A percentile compares a stretch with the other conserved stretches of the same genome.
Evolutionary conservation across 2,329 filamentous ascomycete species (phyloP).

Genomic region (Penicillium corylophilum): DNA sequence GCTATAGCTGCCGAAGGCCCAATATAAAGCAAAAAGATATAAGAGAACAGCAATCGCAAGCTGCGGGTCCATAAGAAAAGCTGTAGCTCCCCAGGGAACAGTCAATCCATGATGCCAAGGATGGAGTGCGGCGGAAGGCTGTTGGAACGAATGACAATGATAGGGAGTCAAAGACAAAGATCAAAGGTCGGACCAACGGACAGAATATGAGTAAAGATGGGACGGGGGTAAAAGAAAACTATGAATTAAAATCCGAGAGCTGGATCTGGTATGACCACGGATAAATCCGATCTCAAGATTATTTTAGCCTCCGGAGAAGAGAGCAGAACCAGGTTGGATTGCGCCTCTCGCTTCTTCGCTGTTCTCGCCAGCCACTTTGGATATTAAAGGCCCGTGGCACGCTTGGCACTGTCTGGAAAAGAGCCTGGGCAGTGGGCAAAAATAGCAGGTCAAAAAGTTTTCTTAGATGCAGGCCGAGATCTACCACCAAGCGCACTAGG

Average conservation of each 20-base stretch:
- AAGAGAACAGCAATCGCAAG: constrained; percentile 5
- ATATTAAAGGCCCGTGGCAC: constrained; percentile 7
- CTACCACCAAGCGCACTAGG: constrained; percentile 10
- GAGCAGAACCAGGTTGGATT: not conserved
- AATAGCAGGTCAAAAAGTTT: constrained; percentile 15
- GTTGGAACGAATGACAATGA: constrained; percentile 1
- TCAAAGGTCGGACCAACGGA: not conserved
- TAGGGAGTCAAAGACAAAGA: no score
- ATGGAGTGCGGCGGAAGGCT: not conserved
- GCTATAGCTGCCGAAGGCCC: not conserved
- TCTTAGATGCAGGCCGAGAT: constrained; percentile 7
- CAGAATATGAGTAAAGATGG: constrained; percentile 1
- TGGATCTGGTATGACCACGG: not conserved
- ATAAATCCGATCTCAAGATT: constrained; percentile 4
- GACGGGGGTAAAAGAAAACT: not conserved
- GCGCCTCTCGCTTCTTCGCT: constrained; percentile 15
- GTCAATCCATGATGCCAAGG: not conserved
- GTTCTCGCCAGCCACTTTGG: constrained; percentile 3
- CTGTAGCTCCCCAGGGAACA: not conserved
- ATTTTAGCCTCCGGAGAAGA: constrained; percentile 3
- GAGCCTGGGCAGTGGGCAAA: constrained; percentile 11
- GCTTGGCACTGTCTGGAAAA: constrained; percentile 3
- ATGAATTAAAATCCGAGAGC: not conserved
- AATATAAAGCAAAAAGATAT: not conserved
- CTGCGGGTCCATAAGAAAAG: not conserved